These are phyloP conservation scores for Pseudogymnoascus verrucosus DNA, from an alignment of 2,329 filamentous ascomycete genomes.

Conservation along the genomic window DNA sequence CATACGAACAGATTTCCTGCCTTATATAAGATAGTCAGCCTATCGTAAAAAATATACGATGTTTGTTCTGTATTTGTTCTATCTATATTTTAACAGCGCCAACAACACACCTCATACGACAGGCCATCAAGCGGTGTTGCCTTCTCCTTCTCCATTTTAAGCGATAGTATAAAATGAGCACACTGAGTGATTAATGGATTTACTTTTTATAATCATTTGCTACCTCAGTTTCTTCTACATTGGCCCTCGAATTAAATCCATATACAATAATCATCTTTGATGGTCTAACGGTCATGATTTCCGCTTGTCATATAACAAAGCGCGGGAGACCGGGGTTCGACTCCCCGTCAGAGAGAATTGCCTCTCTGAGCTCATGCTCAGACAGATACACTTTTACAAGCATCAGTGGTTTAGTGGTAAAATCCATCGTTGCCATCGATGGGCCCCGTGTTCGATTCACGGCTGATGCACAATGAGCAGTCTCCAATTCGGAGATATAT, in stretches of 20 bases:
- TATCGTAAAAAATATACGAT: too few species aligned
- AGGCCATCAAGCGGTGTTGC: too few species aligned
- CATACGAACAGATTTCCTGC: too few species aligned
- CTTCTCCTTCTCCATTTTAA: too few species aligned
- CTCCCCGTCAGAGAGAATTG: conserved; percentile 10
- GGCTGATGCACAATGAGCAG: conserved; percentile 12
- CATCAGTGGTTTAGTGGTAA: conserved; percentile 13
- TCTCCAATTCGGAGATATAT: not conserved
- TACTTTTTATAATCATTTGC: not conserved
- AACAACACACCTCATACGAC: too few species aligned
- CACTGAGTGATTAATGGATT: too few species aligned
- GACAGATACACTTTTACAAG: not conserved
- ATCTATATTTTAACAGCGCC: too few species aligned
- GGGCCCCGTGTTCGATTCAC: conserved; percentile 30
- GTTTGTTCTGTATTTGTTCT: too few species aligned
- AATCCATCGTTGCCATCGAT: conserved; percentile 33
- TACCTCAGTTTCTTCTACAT: not conserved
- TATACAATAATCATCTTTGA: not conserved
- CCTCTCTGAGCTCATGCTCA: conserved; percentile 6
- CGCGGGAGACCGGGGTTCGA: conserved; percentile 14
- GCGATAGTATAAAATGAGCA: too few species aligned
- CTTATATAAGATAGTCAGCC: too few species aligned
- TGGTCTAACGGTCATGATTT: conserved; percentile 31
- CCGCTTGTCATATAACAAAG: conserved; percentile 27
- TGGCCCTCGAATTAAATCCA: not conserved